Evolutionary conservation across 192 early-diverging fungal species (phyloP).

Genomic region (Backusella psychrophila): DNA sequence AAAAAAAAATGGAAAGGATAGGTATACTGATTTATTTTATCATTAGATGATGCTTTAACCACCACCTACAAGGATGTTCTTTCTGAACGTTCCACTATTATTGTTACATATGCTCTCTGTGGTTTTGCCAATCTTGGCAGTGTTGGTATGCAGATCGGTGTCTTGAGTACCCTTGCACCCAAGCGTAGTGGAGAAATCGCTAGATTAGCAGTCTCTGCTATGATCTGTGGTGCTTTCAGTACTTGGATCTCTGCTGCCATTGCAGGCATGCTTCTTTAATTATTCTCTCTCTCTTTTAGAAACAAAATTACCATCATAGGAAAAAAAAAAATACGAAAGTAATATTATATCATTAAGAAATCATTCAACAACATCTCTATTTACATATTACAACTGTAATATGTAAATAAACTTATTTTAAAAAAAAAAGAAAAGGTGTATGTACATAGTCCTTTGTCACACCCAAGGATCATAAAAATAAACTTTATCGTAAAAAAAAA

Average conservation of each 20-base stretch:
- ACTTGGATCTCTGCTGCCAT: constrained; percentile 82
- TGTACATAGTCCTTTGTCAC: background rate
- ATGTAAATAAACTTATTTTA: too few species aligned
- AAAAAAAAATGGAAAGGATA: background rate
- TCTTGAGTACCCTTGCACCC: constrained; percentile 74
- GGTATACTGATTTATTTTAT: background rate
- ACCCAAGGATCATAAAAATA: background rate
- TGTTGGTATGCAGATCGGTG: constrained; percentile 81
- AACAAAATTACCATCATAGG: background rate
- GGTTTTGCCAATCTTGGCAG: constrained; percentile 86
- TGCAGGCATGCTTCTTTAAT: constrained; percentile 61
- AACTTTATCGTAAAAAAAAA: background rate
- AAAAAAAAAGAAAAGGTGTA: background rate
- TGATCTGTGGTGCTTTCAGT: constrained; percentile 74
- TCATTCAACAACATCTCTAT: too few species aligned
- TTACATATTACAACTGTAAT: too few species aligned
- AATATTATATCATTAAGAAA: too few species aligned
- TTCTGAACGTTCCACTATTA: constrained; percentile 43
- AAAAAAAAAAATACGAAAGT: background rate
- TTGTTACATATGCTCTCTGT: constrained; percentile 78
- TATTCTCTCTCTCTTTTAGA: background rate
- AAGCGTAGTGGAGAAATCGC: constrained; percentile 67
- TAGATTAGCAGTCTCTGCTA: constrained; percentile 71
- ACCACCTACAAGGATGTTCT: constrained; percentile 39
- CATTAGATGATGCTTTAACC: constrained; percentile 14